phyloP scores from a whole-genome alignment of 2,329 filamentous ascomycete genomes.

The Samsoniella hepiali region DNA sequence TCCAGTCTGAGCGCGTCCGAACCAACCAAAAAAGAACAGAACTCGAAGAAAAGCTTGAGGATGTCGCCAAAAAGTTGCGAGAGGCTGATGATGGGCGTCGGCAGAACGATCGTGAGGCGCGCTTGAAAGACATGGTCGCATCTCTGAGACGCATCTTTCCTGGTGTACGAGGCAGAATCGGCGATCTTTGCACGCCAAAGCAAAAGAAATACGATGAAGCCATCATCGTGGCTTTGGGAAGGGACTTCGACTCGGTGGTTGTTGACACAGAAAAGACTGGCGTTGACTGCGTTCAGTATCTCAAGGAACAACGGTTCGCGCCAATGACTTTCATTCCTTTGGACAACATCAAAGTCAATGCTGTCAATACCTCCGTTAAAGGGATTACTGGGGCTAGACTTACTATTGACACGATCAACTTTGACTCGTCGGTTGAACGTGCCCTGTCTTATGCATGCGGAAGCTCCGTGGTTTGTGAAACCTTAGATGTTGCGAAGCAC shows the following conservation, averaged over 20 bases:
- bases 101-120: conserved; percentile 77
- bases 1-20: conserved; percentile 79
- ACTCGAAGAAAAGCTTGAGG: conserved; percentile 85
- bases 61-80: conserved; percentile 73
- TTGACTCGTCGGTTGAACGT: conserved; percentile 80
- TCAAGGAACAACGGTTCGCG: conserved; percentile 82
- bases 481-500: conserved; percentile 78
- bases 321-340: conserved; percentile 94
- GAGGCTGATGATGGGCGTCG: conserved; percentile 83
- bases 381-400: conserved; percentile 81
- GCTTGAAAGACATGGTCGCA: conserved; percentile 77
- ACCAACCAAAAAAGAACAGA: conserved; percentile 81
- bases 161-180: conserved; percentile 85
- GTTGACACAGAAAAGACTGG: conserved; percentile 95
- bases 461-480: conserved; percentile 91
- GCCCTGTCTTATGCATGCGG: conserved; percentile 95
- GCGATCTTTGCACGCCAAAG: conserved; percentile 90
- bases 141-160: conserved; percentile 88
- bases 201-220: conserved; percentile 96
- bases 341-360: conserved; percentile 94
- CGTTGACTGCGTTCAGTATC: conserved; percentile 88
- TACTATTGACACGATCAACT: conserved; percentile 95
- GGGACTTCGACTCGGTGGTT: conserved; percentile 90
- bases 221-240: conserved; percentile 85
- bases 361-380: conserved; percentile 85